phyloP scores from a whole-genome alignment of 2,329 filamentous ascomycete species.

The Colletotrichum spaethianum region DNA sequence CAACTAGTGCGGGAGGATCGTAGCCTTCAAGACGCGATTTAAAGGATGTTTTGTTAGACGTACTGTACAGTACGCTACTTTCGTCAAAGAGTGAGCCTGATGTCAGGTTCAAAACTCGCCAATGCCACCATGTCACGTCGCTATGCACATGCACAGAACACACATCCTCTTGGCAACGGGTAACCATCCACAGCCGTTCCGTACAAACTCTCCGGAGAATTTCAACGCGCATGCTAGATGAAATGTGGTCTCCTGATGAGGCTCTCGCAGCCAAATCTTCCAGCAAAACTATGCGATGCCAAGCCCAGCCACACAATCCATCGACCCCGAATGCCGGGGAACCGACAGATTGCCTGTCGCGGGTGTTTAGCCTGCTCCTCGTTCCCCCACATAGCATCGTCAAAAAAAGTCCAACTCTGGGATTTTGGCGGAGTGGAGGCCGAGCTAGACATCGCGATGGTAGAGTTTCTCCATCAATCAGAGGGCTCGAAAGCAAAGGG shows the following conservation, averaged over 20 bases:
- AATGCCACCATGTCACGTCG: neutral
- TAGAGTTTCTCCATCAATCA: conserved; percentile 52
- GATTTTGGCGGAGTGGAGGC: conserved; percentile 12
- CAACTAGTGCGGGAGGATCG: neutral
- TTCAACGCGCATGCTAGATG: neutral
- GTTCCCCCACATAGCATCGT: neutral
- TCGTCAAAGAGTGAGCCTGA: neutral
- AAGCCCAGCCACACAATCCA: conserved; percentile 3
- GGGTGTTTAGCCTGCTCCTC: neutral
- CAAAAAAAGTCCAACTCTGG: neutral
- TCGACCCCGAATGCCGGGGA: conserved; percentile 13
- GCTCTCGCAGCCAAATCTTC: neutral
- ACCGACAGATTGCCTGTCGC: neutral
- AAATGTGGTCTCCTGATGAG: neutral
- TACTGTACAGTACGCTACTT: neutral
- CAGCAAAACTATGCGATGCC: neutral
- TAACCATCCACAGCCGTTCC: neutral
- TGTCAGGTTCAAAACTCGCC: neutral
- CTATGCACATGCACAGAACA: neutral
- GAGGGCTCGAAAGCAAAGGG: conserved; percentile 14
- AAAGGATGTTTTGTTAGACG: neutral
- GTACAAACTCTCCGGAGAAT: conserved; percentile 3
- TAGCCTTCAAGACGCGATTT: neutral
- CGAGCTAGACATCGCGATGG: conserved; percentile 19
- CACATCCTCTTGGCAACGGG: neutral